phyloP scores from a whole-genome alignment of 306 rosid genomes.

The Erythrophleum fordii region DNA sequence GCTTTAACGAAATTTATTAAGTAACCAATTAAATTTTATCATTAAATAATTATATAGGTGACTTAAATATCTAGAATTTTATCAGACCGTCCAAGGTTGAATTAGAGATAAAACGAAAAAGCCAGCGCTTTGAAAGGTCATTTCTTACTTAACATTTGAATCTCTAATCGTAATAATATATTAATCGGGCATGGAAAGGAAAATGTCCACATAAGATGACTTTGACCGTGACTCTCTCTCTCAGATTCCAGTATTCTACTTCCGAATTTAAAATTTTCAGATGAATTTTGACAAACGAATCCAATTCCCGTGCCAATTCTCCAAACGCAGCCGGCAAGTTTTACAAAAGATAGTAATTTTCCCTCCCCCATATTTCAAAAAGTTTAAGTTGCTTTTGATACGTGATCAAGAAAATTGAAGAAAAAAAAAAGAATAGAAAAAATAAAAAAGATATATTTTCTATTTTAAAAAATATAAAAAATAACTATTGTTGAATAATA shows the following conservation, averaged over 20 bases:
- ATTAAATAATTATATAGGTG: background rate
- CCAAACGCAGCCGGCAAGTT: background rate
- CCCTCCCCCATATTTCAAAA: background rate
- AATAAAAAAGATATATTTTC: too few relatives aligned
- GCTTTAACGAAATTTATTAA: background rate
- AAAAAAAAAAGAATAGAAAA: too few relatives aligned
- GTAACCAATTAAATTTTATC: too few relatives aligned
- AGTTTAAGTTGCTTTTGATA: too few relatives aligned
- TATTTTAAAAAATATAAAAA: too few relatives aligned
- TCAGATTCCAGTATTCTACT: background rate
- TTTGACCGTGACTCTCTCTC: slow-evolving; percentile 7
- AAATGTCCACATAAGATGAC: background rate
- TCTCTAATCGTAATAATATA: background rate
- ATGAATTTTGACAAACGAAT: background rate
- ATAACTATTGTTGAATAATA: too few relatives aligned
- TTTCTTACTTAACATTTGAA: background rate
- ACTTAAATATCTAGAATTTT: background rate
- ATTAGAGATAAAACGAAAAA: background rate
- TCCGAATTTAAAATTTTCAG: background rate
- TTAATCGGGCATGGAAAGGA: background rate
- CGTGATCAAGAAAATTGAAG: too few relatives aligned
- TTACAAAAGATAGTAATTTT: background rate
- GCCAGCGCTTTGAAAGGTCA: background rate
- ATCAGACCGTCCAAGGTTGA: background rate
- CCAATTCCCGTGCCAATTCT: background rate